Evolutionary conservation across 108 stramenopile genomes (phyloP).

Genomic region (Schizochytrium sp.): DNA sequence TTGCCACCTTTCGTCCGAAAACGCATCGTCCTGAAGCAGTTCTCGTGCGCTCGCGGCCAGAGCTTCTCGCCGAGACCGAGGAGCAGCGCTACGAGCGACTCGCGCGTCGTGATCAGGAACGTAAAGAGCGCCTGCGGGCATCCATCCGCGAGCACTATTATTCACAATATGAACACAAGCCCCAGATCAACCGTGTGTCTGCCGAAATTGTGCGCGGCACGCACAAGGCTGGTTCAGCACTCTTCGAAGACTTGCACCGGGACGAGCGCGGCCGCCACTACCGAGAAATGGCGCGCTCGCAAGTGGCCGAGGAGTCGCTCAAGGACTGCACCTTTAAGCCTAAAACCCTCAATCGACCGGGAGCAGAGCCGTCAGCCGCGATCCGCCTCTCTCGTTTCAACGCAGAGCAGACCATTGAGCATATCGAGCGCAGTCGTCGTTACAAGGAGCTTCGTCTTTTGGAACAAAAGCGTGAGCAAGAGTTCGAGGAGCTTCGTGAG

Average conservation of each 20-base stretch:
- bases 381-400: neutral
- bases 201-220: neutral
- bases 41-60: neutral
- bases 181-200: neutral
- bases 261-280: neutral
- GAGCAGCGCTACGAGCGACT: neutral
- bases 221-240: neutral
- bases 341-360: neutral
- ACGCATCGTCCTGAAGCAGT: neutral
- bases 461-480: neutral
- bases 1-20: neutral
- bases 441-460: neutral
- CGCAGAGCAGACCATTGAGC: neutral
- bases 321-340: constrained; percentile 7
- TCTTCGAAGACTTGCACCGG: constrained; percentile 1
- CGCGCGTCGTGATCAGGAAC: neutral
- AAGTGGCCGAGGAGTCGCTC: neutral
- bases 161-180: neutral
- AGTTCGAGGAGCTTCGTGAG: neutral
- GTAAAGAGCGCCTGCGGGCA: neutral
- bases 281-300: neutral
- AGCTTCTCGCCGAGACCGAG: neutral
- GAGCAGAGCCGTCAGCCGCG: neutral
- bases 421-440: neutral
- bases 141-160: constrained; percentile 13